These are phyloP conservation scores for Mucor piriformis DNA, from an alignment of 371 early-diverging fungal species.

Conservation along the genomic window DNA sequence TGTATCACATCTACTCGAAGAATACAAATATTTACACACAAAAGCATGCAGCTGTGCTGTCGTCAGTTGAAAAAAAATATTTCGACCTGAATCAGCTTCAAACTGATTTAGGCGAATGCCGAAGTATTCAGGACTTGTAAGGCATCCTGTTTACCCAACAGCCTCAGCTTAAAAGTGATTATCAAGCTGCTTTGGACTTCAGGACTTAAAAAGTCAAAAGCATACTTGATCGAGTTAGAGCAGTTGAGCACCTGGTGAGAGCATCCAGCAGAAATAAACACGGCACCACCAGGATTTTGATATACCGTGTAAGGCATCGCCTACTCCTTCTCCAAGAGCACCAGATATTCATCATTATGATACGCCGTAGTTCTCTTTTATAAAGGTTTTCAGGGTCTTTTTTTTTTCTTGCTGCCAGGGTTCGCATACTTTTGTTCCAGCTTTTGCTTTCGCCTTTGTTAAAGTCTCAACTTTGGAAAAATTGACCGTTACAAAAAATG, in stretches of 20 bases:
- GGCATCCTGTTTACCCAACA: neutral
- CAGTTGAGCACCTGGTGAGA: neutral
- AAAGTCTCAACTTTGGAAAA: too few species aligned
- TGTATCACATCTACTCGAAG: too few species aligned
- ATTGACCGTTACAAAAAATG: too few species aligned
- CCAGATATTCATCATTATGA: neutral
- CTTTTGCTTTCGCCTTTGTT: constrained; percentile 17
- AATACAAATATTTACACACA: too few species aligned
- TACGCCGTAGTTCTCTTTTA: too few species aligned
- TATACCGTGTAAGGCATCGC: neutral
- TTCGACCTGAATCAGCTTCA: too few species aligned
- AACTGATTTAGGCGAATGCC: neutral
- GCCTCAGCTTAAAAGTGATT: neutral
- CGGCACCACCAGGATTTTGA: neutral
- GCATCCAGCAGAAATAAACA: neutral
- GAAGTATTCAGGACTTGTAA: neutral
- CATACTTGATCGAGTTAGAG: neutral
- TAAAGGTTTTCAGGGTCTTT: too few species aligned
- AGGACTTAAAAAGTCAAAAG: neutral
- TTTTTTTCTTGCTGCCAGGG: too few species aligned
- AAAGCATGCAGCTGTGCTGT: too few species aligned
- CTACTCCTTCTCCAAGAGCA: neutral
- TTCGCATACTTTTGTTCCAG: too few species aligned
- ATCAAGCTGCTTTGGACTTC: neutral
- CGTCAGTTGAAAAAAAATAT: too few species aligned